Evolutionary conservation across 1,284 basidiomycete species (phyloP).

Genomic region (Acaromyces ingoldii): DNA sequence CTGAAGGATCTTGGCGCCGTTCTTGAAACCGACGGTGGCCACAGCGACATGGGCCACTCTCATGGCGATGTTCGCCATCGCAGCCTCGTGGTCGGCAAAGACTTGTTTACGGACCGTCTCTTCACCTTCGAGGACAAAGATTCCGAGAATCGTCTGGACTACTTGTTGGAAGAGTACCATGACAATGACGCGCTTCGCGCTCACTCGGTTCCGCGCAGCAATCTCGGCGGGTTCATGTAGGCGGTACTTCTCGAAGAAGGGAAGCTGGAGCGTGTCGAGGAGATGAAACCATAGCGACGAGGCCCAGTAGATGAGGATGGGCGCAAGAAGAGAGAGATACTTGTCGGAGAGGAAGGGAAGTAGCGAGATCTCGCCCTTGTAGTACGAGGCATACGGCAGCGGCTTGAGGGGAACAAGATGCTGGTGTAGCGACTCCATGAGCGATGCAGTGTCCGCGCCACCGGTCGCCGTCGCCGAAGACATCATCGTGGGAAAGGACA

Average conservation of each 20-base stretch:
- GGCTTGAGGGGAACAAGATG: no score
- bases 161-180: conserved; percentile 80
- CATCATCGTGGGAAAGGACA: no score
- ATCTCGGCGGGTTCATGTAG: conserved; percentile 85
- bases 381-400: no score
- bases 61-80: conserved; percentile 18
- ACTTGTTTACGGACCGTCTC: conserved; percentile 22
- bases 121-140: conserved; percentile 64
- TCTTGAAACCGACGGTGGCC: conserved; percentile 54
- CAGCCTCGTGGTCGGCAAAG: conserved; percentile 57
- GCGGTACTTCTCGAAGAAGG: conserved; percentile 76
- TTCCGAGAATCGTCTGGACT: conserved; percentile 74
- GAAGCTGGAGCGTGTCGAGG: conserved; percentile 66
- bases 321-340: conserved; percentile 67
- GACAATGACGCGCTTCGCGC: conserved; percentile 65
- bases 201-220: conserved; percentile 69
- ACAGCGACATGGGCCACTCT: conserved; percentile 55
- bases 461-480: no score
- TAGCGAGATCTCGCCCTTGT: conserved; percentile 54
- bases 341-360: conserved; percentile 68
- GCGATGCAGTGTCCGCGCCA: no score
- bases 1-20: conserved; percentile 52
- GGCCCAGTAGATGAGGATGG: conserved; percentile 81
- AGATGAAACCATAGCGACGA: conserved; percentile 73
- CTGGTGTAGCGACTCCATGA: no score